Base-by-base conservation (phyloP, 495 filamentous ascomycete species). In the Penicillium lagena region DNA sequence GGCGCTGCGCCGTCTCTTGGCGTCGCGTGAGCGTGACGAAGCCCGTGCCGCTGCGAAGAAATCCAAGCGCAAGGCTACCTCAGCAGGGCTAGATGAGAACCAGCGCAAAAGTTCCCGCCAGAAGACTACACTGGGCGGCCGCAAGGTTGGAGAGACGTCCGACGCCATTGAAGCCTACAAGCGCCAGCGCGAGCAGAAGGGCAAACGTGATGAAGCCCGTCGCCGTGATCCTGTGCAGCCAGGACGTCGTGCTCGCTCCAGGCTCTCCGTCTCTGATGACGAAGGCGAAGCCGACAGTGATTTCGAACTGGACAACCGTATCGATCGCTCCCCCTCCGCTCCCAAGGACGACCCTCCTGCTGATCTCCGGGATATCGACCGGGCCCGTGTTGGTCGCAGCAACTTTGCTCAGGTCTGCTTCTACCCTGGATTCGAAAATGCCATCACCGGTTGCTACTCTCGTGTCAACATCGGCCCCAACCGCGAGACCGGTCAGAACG, bases 321-420 rank as follows among this genome's bases (percentile, higher is more conserved):
- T 63, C 12, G 65, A 67, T 35, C 61, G 71, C n/a, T 65, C 68
- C 4, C 64, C 66, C 7, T 61, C 64, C 12, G 44, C 59, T 7
- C 63, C 70, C 10, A 76, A 71, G 37, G 72, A 80, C 35, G 78
- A 83, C 39, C 72, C 72, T 14, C 83, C 78, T 10, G 81, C 86
- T 10, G 80, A 82, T 9, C 72, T 95, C n/a, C 68, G 75, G 2
- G 89, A 98, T 55, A 76, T 94, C 49, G 85, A 96, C 53, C 81
- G 85, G 38, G 76, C 87, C 46, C 81, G 87, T 45, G 73, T 98
- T 46, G 87, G 90, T 14, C 79, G 94, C 30, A 80, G 70, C 47
- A 83, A 86, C 52, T 90, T 97, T 52, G 82, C 82, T 6, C 78
- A 87, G 55, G 83, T 95, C 35, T 94, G 87, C 70, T 96, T 93